Conservation (phyloP, 768 basidiomycete species). For the Suillus luteus region DNA sequence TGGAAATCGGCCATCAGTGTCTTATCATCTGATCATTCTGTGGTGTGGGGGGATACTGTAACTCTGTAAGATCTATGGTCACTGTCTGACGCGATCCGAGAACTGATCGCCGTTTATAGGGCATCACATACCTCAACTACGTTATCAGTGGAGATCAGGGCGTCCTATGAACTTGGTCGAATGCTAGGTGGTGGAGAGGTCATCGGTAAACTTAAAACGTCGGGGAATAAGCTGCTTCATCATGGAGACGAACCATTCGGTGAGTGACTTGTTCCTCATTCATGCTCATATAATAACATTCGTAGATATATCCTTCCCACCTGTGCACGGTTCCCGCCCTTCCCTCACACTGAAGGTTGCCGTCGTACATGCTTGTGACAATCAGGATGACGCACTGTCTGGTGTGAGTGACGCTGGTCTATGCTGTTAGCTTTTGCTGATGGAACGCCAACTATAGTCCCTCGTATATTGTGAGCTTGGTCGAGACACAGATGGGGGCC, state of each 20-base stretch:
- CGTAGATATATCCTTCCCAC: not conserved
- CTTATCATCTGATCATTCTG: not conserved
- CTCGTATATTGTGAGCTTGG: not conserved
- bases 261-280: not conserved
- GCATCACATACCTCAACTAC: not conserved
- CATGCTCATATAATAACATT: not conserved
- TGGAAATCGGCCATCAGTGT: not conserved
- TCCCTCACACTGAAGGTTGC: not conserved
- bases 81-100: not conserved
- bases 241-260: not conserved
- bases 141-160: not conserved
- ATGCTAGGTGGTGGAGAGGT: not conserved
- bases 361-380: not conserved
- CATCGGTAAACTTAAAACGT: not conserved
- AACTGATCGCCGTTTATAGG: not conserved
- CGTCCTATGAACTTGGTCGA: not conserved
- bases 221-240: not conserved
- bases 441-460: not conserved
- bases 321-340: not conserved
- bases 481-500: not conserved
- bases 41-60: not conserved
- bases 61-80: not conserved
- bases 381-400: not conserved
- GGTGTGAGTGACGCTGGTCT: not conserved
- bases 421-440: not conserved